These are phyloP conservation scores for Starmerella davenportii DNA, from an alignment of 805 yeast genomes.

Conservation along the genomic window DNA sequence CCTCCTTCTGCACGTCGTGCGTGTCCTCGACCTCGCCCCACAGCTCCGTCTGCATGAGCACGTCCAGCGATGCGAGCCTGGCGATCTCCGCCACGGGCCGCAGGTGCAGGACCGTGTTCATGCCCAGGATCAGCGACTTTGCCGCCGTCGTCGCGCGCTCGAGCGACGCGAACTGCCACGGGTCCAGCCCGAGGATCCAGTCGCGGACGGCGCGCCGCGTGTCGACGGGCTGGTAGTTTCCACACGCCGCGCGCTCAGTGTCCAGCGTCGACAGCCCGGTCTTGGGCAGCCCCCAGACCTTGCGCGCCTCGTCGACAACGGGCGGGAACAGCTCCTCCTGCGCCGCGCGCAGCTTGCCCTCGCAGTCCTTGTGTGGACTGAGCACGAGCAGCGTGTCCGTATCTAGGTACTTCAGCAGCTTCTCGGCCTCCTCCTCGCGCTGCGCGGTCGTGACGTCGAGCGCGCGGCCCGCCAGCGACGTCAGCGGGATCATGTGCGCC, in stretches of 20 bases:
- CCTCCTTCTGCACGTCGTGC: constrained; percentile 91
- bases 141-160: constrained; percentile 78
- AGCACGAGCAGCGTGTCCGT: constrained; percentile 85
- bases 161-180: constrained; percentile 70
- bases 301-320: constrained; percentile 48
- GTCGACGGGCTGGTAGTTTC: constrained; percentile 50
- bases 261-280: constrained; percentile 40
- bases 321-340: constrained; percentile 69
- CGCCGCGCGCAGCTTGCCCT: constrained; percentile 60
- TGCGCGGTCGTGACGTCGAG: constrained; percentile 49
- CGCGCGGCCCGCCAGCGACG: constrained; percentile 73
- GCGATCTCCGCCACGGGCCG: constrained; percentile 16
- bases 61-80: constrained; percentile 34
- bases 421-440: constrained; percentile 39
- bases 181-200: constrained; percentile 45
- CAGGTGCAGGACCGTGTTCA: constrained; percentile 33
- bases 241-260: constrained; percentile 65
- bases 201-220: constrained; percentile 42
- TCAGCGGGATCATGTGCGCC: constrained; percentile 67
- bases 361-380: constrained; percentile 64
- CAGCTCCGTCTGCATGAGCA: constrained; percentile 61
- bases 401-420: constrained; percentile 66
- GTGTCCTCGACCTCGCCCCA: constrained; percentile 99
- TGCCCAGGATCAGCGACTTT: constrained; percentile 74
- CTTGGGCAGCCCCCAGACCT: constrained; percentile 27